These are phyloP conservation scores for Penicillium ochrochloron DNA, from an alignment of 495 filamentous ascomycete species.

Conservation along the genomic window DNA sequence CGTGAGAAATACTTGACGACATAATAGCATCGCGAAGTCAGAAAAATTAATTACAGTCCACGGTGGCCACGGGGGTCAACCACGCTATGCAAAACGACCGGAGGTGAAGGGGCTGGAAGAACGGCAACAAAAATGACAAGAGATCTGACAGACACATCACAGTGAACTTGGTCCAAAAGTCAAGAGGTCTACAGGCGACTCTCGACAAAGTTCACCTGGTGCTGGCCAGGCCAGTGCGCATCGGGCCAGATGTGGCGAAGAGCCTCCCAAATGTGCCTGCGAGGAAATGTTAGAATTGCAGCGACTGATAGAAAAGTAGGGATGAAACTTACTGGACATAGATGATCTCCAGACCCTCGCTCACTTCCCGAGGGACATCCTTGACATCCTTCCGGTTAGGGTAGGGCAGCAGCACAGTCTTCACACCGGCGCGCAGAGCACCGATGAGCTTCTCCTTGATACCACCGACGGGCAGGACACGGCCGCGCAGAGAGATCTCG, in stretches of 20 bases:
- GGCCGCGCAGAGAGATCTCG: constrained; percentile 85
- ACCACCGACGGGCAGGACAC: constrained; percentile 88
- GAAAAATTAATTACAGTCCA: constrained; percentile 20
- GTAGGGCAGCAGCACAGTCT: constrained; percentile 86
- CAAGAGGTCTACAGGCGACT: constrained; percentile 55
- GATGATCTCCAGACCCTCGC: constrained; percentile 83
- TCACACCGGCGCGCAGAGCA: constrained; percentile 89
- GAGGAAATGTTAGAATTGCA: constrained; percentile 23
- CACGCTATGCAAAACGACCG: constrained; percentile 35
- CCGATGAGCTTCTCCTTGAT: constrained; percentile 99
- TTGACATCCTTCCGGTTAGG: constrained; percentile 92
- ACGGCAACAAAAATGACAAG: background rate
- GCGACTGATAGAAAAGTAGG: background rate
- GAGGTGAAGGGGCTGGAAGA: constrained; percentile 18
- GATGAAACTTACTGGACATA: constrained; percentile 72
- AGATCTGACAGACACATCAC: background rate
- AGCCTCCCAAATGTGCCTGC: constrained; percentile 87
- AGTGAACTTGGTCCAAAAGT: background rate
- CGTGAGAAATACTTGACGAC: constrained; percentile 14
- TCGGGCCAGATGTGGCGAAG: constrained; percentile 85
- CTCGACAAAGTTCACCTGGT: constrained; percentile 64
- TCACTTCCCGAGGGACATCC: constrained; percentile 90
- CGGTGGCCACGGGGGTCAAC: constrained; percentile 12
- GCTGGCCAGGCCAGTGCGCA: constrained; percentile 74
- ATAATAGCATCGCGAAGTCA: constrained; percentile 14